phyloP scores from a whole-genome alignment of 1,284 basidiomycete species.

The Stereum hirsutum region DNA sequence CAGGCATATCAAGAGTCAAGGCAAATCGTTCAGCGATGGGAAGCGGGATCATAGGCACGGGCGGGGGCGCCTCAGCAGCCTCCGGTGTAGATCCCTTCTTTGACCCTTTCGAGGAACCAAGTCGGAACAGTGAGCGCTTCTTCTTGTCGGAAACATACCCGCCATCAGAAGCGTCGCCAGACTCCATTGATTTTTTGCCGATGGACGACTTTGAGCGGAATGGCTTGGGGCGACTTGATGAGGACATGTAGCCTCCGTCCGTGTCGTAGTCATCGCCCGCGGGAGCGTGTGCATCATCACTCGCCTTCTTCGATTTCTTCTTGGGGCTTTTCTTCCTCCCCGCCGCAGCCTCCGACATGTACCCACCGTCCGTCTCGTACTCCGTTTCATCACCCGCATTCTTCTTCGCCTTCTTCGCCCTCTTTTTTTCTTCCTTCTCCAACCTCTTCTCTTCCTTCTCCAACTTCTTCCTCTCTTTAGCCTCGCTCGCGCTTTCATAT shows the following conservation, averaged over 20 bases:
- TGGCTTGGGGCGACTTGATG: neutral
- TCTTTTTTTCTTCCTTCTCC: conserved; percentile 18
- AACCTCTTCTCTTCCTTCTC: conserved; percentile 17
- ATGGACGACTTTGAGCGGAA: conserved; percentile 20
- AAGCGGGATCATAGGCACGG: conserved; percentile 29
- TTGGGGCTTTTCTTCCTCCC: conserved; percentile 16
- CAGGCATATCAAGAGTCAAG: no score
- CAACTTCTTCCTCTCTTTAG: conserved; percentile 25
- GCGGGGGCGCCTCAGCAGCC: conserved; percentile 10
- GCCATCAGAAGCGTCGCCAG: conserved; percentile 23
- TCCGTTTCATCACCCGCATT: conserved; percentile 16
- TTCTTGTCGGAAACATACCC: conserved; percentile 27
- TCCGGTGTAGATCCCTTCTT: conserved; percentile 8
- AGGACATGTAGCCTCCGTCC: conserved; percentile 1
- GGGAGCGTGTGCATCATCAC: conserved; percentile 14
- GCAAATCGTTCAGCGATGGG: conserved; percentile 47
- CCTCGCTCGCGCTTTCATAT: conserved; percentile 41
- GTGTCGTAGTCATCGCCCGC: conserved; percentile 17
- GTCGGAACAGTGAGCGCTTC: conserved; percentile 23
- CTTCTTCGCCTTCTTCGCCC: conserved; percentile 14
- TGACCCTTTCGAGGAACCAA: conserved; percentile 18
- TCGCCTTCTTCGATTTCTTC: conserved; percentile 18
- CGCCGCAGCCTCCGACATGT: conserved; percentile 18
- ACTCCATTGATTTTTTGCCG: conserved; percentile 26
- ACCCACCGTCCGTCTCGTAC: conserved; percentile 23